A percentile compares a stretch with the other conserved stretches of the same genome.
Evolutionary conservation across 2,329 filamentous ascomycete species (phyloP).

Genomic region (Amphichorda felina): DNA sequence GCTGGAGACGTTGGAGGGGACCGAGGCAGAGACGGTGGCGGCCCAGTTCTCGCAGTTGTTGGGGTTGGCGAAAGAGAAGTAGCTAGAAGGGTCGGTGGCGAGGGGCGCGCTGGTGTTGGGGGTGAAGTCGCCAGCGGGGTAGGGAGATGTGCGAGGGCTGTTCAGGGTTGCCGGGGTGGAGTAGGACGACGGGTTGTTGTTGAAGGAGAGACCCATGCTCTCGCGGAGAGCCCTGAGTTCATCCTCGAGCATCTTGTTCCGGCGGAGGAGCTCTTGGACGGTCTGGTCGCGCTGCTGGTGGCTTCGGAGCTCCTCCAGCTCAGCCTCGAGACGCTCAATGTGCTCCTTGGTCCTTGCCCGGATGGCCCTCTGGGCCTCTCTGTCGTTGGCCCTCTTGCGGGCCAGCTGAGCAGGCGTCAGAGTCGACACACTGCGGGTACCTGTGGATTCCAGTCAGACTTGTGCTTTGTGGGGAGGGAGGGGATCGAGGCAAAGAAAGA

Average conservation of each 20-base stretch:
- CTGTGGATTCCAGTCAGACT: conserved; percentile 14
- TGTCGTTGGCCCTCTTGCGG: conserved; percentile 83
- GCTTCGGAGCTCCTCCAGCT: conserved; percentile 58
- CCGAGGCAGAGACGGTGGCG: conserved; percentile 26
- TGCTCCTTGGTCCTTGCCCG: conserved; percentile 76
- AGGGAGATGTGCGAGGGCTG: conserved; percentile 31
- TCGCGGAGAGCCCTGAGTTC: conserved; percentile 35
- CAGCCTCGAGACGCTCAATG: conserved; percentile 66
- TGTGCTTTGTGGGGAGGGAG: neutral
- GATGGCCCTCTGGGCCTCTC: conserved; percentile 81
- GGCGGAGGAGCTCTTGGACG: conserved; percentile 37
- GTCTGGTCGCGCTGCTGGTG: conserved; percentile 34
- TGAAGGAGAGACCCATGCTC: conserved; percentile 26
- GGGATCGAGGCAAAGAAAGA: neutral
- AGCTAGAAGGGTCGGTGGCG: conserved; percentile 17
- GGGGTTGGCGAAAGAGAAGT: conserved; percentile 14
- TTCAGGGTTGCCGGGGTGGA: conserved; percentile 26
- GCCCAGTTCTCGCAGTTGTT: conserved; percentile 35
- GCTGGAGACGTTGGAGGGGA: conserved; percentile 38
- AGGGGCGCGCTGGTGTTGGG: conserved; percentile 10
- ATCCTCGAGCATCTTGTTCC: conserved; percentile 41
- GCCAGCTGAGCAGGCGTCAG: conserved; percentile 80
- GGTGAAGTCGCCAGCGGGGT: conserved; percentile 27
- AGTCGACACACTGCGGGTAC: conserved; percentile 70
- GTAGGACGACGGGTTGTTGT: conserved; percentile 23